Base-by-base conservation (phyloP, 2,329 filamentous ascomycete genomes). In the Sarocladium brachiariae region DNA sequence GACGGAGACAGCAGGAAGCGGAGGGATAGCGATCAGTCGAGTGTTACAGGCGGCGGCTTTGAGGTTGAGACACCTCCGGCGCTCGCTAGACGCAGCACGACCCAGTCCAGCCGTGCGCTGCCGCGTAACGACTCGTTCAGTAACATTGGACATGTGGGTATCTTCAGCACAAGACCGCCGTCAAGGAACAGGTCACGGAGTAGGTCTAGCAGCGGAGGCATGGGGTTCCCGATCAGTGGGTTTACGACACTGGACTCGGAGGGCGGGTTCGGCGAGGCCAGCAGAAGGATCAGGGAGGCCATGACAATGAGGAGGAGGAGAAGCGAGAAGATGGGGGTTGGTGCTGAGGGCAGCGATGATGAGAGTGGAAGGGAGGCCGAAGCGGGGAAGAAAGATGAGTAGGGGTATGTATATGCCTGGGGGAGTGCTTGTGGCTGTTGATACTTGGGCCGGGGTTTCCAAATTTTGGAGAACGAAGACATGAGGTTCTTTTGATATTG, bases 121-220 rank as follows among this genome's bases (percentile, higher is more conserved):
- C 91, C 92, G 8, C 84, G 87, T 53, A 96, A 96, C 71, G 93
- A 97, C 68, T 93, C 88, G 1, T 96, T 96, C 71, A 85, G 85
- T 67, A 92, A 97, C 65, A 86, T 97, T 56, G 86, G 88, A 11
- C 83, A 80, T 46, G 86, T 96, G 57, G 88, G 87, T 54, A 85
- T 99, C 69, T 99, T 97, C 70, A 89, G 91, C 2, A 93, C 89
- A 14, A 78, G 88, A 25, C 90, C 91, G 4, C 78, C 86, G n/a
- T 95, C 87, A 49, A 83, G 89, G n/a, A 84, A 80, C 49, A 78
- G 83, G 51, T 84, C 79, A 57, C 77, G 86, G 23, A 87, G 83
- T 59, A 77, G 85, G 48, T 88, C 81, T 59, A 81, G 85, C 65
- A 88, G 83, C 54, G 80, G 77, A 54, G 81, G 82, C 35, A 80